Evolutionary conservation across 192 early-diverging fungal genomes (phyloP).

Genomic region (Kappamyces sp.): DNA sequence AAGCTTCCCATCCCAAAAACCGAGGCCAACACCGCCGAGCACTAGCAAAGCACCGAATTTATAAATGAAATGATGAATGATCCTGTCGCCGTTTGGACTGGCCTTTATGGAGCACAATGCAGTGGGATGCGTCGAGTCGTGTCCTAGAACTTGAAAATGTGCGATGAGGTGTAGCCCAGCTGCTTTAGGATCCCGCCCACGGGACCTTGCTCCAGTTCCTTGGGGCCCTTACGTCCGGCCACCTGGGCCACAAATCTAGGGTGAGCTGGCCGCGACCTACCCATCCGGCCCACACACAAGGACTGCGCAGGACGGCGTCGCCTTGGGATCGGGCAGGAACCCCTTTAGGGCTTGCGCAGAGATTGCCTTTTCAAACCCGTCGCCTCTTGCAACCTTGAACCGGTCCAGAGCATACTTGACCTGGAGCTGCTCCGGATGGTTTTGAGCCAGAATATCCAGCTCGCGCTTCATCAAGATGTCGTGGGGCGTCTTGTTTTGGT

Average conservation of each 20-base stretch:
- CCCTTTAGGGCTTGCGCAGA: no score
- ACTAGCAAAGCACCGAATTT: no score
- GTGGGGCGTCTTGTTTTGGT: slow-evolving; percentile 83
- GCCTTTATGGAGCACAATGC: no score
- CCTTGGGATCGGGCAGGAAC: neutral
- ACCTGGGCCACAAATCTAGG: slow-evolving; percentile 33
- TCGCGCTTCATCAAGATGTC: slow-evolving; percentile 84
- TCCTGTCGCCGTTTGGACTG: no score
- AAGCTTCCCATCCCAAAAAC: slow-evolving; percentile 5
- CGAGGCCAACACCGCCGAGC: no score
- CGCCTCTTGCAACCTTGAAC: neutral
- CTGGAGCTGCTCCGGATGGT: slow-evolving; percentile 66
- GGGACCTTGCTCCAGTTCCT: slow-evolving; percentile 61
- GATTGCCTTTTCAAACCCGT: no score
- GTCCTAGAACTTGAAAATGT: slow-evolving; percentile 85
- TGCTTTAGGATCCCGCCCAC: slow-evolving; percentile 75
- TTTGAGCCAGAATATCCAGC: slow-evolving; percentile 68
- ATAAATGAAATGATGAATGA: slow-evolving; percentile 11
- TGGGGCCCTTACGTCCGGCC: slow-evolving; percentile 31
- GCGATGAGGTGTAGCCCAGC: slow-evolving; percentile 60
- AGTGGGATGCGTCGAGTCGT: no score
- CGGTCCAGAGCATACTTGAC: slow-evolving; percentile 82
- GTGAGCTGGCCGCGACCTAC: slow-evolving; percentile 33
- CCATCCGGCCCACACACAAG: slow-evolving; percentile 52
- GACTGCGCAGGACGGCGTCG: no score